Conservation (phyloP, 2,329 filamentous ascomycete species). For the Pseudogymnoascus sp. region DNA sequence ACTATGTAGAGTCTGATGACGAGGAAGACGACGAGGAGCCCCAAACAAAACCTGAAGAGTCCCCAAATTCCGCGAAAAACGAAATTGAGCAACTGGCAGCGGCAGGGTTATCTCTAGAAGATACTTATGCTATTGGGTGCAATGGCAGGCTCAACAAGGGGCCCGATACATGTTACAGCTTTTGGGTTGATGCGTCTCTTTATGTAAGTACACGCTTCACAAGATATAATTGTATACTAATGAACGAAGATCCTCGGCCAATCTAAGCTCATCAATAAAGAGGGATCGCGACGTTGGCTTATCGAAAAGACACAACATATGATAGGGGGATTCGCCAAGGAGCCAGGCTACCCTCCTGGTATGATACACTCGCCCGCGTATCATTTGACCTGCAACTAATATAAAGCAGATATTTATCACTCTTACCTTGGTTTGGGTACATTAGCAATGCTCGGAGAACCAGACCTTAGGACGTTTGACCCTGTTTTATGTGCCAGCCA, state of each 20-base stretch:
- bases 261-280: conserved; percentile 48
- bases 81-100: not conserved
- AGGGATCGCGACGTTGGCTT: conserved; percentile 65
- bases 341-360: conserved; percentile 59
- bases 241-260: conserved; percentile 46
- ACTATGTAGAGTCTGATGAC: conserved; percentile 41
- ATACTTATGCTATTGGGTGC: conserved; percentile 55
- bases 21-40: conserved; percentile 37
- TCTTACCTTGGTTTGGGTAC: conserved; percentile 80
- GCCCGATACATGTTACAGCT: conserved; percentile 91
- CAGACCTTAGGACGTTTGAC: conserved; percentile 63
- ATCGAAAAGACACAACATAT: conserved; percentile 79
- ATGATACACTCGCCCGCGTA: conserved; percentile 17
- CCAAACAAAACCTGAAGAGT: conserved; percentile 31
- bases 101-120: conserved; percentile 16
- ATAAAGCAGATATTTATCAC: conserved; percentile 64
- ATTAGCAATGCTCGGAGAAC: conserved; percentile 64
- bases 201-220: conserved; percentile 30
- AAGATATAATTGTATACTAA: conserved; percentile 20
- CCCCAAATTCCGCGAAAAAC: conserved; percentile 18
- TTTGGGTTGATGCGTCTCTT: conserved; percentile 72
- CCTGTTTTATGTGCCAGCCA: conserved; percentile 66
- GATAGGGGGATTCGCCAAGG: conserved; percentile 76
- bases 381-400: conserved; percentile 8
- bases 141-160: conserved; percentile 88